Base-by-base conservation (phyloP, 2,329 filamentous ascomycete genomes). In the Remersonia thermophila region DNA sequence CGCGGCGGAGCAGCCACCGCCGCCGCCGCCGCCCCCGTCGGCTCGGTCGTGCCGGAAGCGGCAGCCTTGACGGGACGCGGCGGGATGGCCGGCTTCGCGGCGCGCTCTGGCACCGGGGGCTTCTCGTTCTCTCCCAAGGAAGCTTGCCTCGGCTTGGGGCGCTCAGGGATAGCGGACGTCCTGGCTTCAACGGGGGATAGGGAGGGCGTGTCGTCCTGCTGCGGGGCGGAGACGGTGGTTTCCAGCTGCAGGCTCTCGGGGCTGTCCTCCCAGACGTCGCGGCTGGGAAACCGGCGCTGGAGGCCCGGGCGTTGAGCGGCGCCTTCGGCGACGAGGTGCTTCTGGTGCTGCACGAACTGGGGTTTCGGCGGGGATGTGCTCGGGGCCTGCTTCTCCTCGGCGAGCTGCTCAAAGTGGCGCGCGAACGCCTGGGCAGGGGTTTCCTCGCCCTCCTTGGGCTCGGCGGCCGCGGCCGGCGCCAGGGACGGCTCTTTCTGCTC, bases 231-330 rank as follows among this genome's bases (percentile, higher is more conserved):
- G 33, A 93, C 77, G 1, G 80, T 87, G 0, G 87, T 82, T 51
- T 86, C 77, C 14, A 93, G 70, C 44, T 81, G 71, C 39, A 83
- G 71, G 51, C 83, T 89, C 49, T 93, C 85, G 1, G 89, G 89
- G 0, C 74, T 78, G 55, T 96, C 89, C 61, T 96, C 89, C 89
- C 89, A 95, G 29, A 95, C 77, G 58, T 96, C 89, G 37, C 77
- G 77, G 55, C 87, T 94, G 0, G 89, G 89, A 56, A 96, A 96
- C 10, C 85, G 76, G 35, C 79, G 77, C 39, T 75, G 66, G 47
- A 71, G 54, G 12, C 63, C 65, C 4, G 79, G 72, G 15, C 79
- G 65, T 10, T 59, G 60, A 13, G 50, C 41, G 12, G 57, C 50
- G 28, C 60, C 55, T 28, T 72, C 67, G 32, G 68, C 59, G 7